These are phyloP conservation scores for Nakaseomyces nivariensis DNA, from an alignment of 1,139 yeast species.

Conservation along the genomic window DNA sequence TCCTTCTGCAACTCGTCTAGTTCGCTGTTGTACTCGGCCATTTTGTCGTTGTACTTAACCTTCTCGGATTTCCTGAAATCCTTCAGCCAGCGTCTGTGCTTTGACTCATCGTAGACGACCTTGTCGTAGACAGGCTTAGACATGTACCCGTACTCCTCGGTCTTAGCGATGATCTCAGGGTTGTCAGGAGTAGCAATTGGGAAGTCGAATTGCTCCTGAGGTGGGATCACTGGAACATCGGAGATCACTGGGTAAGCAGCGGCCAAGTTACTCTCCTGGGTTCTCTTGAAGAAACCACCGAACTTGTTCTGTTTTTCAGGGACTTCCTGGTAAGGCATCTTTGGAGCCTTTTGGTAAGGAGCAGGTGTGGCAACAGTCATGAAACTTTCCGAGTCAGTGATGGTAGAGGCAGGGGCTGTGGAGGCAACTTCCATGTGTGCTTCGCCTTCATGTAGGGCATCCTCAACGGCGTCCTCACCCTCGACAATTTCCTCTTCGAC, in stretches of 20 bases:
- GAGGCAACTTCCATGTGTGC: slow-evolving; percentile 3
- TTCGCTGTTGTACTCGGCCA: slow-evolving; percentile 15
- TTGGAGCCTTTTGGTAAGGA: slow-evolving; percentile 1
- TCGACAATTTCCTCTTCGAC: slow-evolving; percentile 3
- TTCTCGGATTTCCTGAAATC: slow-evolving; percentile 11
- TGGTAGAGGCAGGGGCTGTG: slow-evolving; percentile 4
- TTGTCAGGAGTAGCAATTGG: slow-evolving; percentile 27
- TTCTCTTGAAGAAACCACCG: neutral
- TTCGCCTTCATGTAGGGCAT: neutral
- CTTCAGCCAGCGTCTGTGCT: slow-evolving; percentile 16
- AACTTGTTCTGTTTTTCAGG: neutral
- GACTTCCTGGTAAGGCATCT: neutral
- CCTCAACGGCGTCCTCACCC: slow-evolving; percentile 1
- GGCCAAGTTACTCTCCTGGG: neutral
- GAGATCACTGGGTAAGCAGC: neutral
- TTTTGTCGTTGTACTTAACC: slow-evolving; percentile 9
- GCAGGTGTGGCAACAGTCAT: slow-evolving; percentile 1
- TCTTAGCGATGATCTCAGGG: slow-evolving; percentile 23
- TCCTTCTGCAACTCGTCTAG: slow-evolving; percentile 15
- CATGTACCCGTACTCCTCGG: slow-evolving; percentile 20
- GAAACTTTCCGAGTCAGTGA: slow-evolving; percentile 4
- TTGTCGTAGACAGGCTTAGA: slow-evolving; percentile 26
- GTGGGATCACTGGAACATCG: slow-evolving; percentile 1
- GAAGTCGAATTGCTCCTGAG: slow-evolving; percentile 4
- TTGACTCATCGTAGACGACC: slow-evolving; percentile 17